Base-by-base conservation (phyloP, 2,329 filamentous ascomycete species). In the Ceratocystis destructans region DNA sequence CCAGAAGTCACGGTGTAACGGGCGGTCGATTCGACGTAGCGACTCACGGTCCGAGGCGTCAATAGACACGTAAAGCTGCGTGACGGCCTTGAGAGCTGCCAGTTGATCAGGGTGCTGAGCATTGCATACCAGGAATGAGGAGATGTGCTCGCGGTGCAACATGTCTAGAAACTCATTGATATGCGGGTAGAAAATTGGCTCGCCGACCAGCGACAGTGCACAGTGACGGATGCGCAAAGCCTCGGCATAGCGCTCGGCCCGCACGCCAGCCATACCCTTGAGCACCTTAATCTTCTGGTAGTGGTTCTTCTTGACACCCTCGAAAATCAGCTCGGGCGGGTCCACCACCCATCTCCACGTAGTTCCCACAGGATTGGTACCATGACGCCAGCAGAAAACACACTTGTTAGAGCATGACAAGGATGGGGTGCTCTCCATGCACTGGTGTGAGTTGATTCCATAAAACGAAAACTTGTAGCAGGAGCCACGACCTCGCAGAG, bases 391-490 rank as follows among this genome's bases (percentile, higher is more conserved):
- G 81, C 93, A 99, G 76, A 97, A 99, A 70, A 99, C 90, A 75
- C 94, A 97, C 75, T 99, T 97, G 79, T 97, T 97, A 69, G 88
- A 94, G 80, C 93, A 99, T 8, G 90, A 96, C 3, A 99, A 83
- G 0, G 92, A 96, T 0, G 93, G 93, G 0, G 93, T 97, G 1
- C 93, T 93, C 77, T 99, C 93, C 94, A 99, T 99, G 76, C 93
- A 99, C 69, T 96, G 87, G 73, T 99, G 94, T 0, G 92, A 96
- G 70, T 88, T 85, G 75, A 99, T 99, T 62, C 93, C 93, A 75
- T 99, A 99, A 75, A 99, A 96, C 0, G 90, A 96, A 76, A 86
- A 96, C 73, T 99, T 97, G 81, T 99, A 99, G 79, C 93, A 99
- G 28, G 90, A 96, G 3, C 93, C 94, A 50, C 93, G 87, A 12